These are phyloP conservation scores for Sisymbrium irio DNA, from an alignment of 345 rosid genomes.

Conservation along the genomic window DNA sequence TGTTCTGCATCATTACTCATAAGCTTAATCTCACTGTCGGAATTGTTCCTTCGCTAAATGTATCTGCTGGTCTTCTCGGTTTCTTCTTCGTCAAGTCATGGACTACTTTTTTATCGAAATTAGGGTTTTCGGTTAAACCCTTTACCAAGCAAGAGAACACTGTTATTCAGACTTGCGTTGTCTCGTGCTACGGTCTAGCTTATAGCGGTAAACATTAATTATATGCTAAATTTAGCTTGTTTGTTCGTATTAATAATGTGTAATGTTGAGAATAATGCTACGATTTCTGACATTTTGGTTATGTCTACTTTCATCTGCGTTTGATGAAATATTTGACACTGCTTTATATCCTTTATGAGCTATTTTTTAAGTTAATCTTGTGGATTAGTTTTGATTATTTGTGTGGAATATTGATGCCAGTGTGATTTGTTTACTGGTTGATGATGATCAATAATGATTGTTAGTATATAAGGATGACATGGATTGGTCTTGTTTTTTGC, in stretches of 20 bases:
- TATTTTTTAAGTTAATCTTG: no score
- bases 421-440: no score
- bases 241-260: not conserved
- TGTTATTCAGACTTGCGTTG: constrained; percentile 86
- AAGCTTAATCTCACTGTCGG: constrained; percentile 84
- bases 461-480: not conserved
- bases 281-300: no score
- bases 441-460: no score
- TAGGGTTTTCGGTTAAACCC: constrained; percentile 55
- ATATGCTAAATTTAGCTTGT: not conserved
- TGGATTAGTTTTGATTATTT: no score
- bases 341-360: no score
- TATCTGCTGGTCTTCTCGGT: constrained; percentile 79
- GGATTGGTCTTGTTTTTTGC: not conserved
- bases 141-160: constrained; percentile 91
- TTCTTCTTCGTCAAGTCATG: constrained; percentile 87
- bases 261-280: no score
- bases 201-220: constrained; percentile 46
- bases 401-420: no score
- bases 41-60: constrained; percentile 75
- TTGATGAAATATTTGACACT: no score
- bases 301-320: no score
- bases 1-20: constrained; percentile 85
- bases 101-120: constrained; percentile 52
- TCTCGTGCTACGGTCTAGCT: constrained; percentile 89